These are phyloP conservation scores for Penicillium sclerotigenum DNA, from an alignment of 2,329 filamentous ascomycete genomes.

Conservation along the genomic window DNA sequence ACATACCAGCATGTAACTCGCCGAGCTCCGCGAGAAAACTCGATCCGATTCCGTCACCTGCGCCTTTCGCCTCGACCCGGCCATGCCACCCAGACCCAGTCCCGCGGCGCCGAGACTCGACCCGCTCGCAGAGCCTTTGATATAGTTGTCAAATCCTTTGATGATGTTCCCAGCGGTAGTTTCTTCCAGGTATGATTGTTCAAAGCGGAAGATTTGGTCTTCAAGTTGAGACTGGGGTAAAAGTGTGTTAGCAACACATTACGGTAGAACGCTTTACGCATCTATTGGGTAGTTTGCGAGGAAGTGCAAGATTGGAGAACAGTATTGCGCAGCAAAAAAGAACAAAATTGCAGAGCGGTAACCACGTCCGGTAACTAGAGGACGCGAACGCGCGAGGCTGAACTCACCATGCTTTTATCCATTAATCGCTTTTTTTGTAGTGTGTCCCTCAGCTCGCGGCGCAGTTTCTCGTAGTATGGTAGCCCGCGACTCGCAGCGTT, in stretches of 20 bases:
- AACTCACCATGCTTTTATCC: conserved; percentile 57
- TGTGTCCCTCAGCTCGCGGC: conserved; percentile 64
- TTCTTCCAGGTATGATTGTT: conserved; percentile 85
- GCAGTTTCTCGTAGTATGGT: conserved; percentile 71
- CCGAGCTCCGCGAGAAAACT: conserved; percentile 49
- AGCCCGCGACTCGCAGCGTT: conserved; percentile 42
- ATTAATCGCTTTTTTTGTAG: conserved; percentile 63
- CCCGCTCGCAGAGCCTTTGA: conserved; percentile 73
- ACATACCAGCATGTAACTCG: conserved; percentile 47
- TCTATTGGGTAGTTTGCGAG: neutral
- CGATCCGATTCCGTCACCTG: conserved; percentile 46
- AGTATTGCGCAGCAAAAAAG: neutral
- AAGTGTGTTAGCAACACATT: neutral
- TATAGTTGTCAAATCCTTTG: conserved; percentile 95
- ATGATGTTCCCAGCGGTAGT: conserved; percentile 91
- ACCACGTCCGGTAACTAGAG: neutral
- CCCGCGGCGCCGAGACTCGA: conserved; percentile 31
- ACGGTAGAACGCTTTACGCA: too few species aligned
- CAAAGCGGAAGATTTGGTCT: conserved; percentile 78
- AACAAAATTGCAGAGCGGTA: neutral
- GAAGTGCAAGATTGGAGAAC: neutral
- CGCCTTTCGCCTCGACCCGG: conserved; percentile 42
- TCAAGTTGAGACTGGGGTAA: conserved; percentile 59
- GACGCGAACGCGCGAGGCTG: neutral
- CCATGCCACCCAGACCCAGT: conserved; percentile 30